A percentile compares a stretch with the other conserved stretches of the same genome.
Evolutionary conservation across 2,329 filamentous ascomycete genomes (phyloP).

Genomic region (Aspergillus clavatus): DNA sequence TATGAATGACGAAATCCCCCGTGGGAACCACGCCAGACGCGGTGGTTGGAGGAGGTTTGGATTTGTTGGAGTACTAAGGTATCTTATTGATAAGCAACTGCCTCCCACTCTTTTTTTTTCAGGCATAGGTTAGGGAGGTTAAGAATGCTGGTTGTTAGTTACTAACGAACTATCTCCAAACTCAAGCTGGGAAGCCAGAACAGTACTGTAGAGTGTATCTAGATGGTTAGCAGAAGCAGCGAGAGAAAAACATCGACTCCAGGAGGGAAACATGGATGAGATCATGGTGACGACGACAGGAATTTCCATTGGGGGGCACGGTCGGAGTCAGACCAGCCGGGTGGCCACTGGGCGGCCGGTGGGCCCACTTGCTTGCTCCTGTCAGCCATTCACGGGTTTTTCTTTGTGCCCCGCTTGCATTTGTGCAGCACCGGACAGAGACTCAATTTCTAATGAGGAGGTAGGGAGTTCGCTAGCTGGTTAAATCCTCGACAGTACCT

Average conservation of each 20-base stretch:
- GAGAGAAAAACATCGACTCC: not conserved
- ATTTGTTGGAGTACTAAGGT: too few relatives aligned
- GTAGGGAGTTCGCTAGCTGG: too few relatives aligned
- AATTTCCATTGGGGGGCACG: conserved; percentile 19
- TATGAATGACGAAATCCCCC: conserved; percentile 14
- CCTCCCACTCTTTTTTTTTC: not conserved
- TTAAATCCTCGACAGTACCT: too few relatives aligned
- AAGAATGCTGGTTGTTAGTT: too few relatives aligned
- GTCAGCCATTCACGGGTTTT: conserved; percentile 15
- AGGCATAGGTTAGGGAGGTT: too few relatives aligned
- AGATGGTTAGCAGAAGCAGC: too few relatives aligned
- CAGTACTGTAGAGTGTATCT: too few relatives aligned
- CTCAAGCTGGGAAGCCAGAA: too few relatives aligned
- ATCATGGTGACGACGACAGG: conserved; percentile 39
- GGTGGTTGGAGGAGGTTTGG: too few relatives aligned
- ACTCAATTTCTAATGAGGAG: too few relatives aligned
- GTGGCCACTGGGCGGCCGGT: conserved; percentile 16
- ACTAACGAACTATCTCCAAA: too few relatives aligned
- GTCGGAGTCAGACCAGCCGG: conserved; percentile 18
- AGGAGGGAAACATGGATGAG: conserved; percentile 23
- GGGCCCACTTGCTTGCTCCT: conserved; percentile 7
- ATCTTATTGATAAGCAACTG: conserved; percentile 8
- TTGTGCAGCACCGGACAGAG: not conserved
- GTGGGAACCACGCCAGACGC: conserved; percentile 2
- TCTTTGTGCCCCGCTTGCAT: conserved; percentile 4